Base-by-base conservation (phyloP, 805 yeast genomes). In the Kodamaea jinghongensis region DNA sequence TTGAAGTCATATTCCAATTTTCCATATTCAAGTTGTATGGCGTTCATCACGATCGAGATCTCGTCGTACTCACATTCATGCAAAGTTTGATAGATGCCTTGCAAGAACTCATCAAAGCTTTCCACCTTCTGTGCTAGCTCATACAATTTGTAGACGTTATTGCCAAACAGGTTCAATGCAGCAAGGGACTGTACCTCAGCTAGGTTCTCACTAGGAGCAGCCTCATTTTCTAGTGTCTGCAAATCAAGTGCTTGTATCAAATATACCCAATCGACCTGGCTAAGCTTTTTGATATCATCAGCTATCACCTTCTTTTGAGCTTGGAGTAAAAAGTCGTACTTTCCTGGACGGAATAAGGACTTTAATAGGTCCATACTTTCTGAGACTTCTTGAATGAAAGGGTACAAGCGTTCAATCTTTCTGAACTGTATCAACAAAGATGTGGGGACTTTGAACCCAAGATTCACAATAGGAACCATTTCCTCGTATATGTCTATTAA, bases 361-460 rank as follows among this genome's bases (percentile, higher is more conserved):
- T 64, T 54, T 37, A 81, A 63, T 1, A 70, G 59, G 6, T 56
- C 54, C 3, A 83, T 37, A 6, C 78, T 70, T 42, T 84, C 90
- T 4, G 60, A 55, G 6, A 87, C 44, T 7, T 72, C 63, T 3
- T 71, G 60, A 0, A 85, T 82, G 45, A 72, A 71, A 0, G 90
- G 87, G 36, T 79, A 73, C 0, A 83, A 51, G 22, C 68, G 61
- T 40, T 75, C 67, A 2, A 81, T 65, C 22, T 68, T 72, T 31
- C 76, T 68, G 1, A 86, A 68, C 17, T 65, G 69, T 2, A 73
- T 51, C 10, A 64, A 45, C 2, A 84, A 44, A 4, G 67, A 50
- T 17, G 74, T 73, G 0, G 96, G 91, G 0, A 87, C 59, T 6
- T 72, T 75, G 50, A 70, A 76, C 0, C 76, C 80, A 45, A 79